Conservation (phyloP, 2,329 filamentous ascomycete species). For the Tricladium varicosporioides region DNA sequence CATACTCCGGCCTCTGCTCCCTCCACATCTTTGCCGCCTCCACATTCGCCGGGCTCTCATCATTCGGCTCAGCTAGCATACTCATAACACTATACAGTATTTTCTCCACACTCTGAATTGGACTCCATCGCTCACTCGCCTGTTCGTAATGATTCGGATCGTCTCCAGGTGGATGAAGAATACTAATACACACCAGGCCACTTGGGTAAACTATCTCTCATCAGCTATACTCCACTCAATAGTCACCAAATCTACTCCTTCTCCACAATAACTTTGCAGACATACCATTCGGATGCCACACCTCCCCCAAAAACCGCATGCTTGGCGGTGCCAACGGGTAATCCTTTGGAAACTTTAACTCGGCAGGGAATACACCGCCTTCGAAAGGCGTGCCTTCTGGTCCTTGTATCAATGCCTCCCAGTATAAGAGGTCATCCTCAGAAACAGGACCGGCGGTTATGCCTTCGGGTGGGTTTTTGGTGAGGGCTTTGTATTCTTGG, state of each 20-base stretch:
- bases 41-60: slow-evolving; percentile 93
- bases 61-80: slow-evolving; percentile 96
- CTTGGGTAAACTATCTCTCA: slow-evolving; percentile 73
- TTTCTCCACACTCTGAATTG: slow-evolving; percentile 96
- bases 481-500: slow-evolving; percentile 92
- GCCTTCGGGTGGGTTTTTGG: slow-evolving; percentile 93
- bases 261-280: too few species aligned
- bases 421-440: slow-evolving; percentile 93
- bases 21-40: slow-evolving; percentile 97
- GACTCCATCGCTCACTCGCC: slow-evolving; percentile 92
- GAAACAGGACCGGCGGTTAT: slow-evolving; percentile 91
- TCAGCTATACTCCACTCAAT: too few species aligned
- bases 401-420: slow-evolving; percentile 95
- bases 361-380: slow-evolving; percentile 91
- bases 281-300: slow-evolving; percentile 95
- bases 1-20: slow-evolving; percentile 79
- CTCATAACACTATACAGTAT: slow-evolving; percentile 97
- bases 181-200: slow-evolving; percentile 95
- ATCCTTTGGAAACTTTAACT: slow-evolving; percentile 91
- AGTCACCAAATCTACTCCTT: too few species aligned
- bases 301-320: slow-evolving; percentile 91
- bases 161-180: slow-evolving; percentile 92
- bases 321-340: slow-evolving; percentile 95
- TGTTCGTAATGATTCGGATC: slow-evolving; percentile 98
- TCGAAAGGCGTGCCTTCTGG: slow-evolving; percentile 96